Base-by-base conservation (phyloP, 2,329 filamentous ascomycete species). In the Claviceps spartinae region DNA sequence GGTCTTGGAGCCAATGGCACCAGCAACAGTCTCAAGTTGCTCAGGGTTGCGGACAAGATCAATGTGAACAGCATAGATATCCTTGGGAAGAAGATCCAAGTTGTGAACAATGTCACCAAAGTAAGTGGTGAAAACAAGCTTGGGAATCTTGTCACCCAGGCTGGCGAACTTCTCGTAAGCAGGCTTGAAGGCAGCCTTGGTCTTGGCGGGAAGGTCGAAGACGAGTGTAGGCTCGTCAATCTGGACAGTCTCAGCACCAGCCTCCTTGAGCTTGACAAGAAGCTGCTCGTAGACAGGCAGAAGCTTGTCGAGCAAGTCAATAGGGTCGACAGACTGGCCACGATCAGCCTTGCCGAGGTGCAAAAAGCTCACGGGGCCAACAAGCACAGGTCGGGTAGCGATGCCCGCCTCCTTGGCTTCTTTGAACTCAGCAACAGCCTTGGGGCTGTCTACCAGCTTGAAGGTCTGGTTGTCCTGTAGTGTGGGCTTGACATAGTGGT, bases 51-150 rank as follows among this genome's bases (percentile, higher is more conserved):
- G 89, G 72, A 97, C 93, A 60, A 97, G 85, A 73, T 98, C 93
- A 61, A 97, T 69, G 78, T 98, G 93, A 62, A 98, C 79, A 65
- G 79, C 91, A 70, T 94, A 81, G 66, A 95, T 72, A 65, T 81
- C 81, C 69, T 83, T 80, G 67, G 88, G 81, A 63, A 98, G 73
- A 61, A 88, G 82, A 66, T 96, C 89, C 62, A 96, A 82, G 84
- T 98, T 98, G 86, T 98, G 93, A 65, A 97, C 88, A 61, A 98
- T 89, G 72, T 98, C 93, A 76, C 93, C 93, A 67, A 98, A 98
- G 83, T 97, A 98, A 67, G 93, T 97, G 70, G 93, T 86, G 65
- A 98, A 80, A 64, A 93, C 81, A 54, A 97, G 73, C 71, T 91
- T 85, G 66, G 93, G 91, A 67, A 90, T 86, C 72, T 83, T 85